phyloP scores from a whole-genome alignment of 176 grass and related monocot genomes.

The Chloris gayana region DNA sequence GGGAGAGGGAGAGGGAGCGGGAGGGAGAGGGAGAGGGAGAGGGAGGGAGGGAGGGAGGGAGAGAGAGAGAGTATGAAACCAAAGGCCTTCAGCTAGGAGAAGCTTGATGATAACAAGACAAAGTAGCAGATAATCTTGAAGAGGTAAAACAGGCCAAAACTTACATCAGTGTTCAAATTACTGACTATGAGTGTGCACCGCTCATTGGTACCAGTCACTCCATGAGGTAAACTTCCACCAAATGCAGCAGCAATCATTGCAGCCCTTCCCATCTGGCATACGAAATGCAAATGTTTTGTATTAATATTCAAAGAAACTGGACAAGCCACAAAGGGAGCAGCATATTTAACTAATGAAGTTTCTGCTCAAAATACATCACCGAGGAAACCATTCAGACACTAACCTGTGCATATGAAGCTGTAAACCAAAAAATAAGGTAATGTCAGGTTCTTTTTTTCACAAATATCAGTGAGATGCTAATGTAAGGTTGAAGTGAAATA shows the following conservation, averaged over 20 bases:
- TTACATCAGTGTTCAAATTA: conserved; percentile 96
- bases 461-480: conserved; percentile 8
- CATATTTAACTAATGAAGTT: conserved; percentile 18
- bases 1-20: too few species aligned
- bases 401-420: conserved; percentile 72
- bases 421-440: neutral
- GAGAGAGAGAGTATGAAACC: too few species aligned
- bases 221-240: conserved; percentile 68
- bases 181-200: conserved; percentile 88
- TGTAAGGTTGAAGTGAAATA: conserved; percentile 25
- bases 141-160: conserved; percentile 39
- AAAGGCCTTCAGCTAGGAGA: too few species aligned
- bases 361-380: neutral
- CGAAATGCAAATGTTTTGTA: conserved; percentile 37
- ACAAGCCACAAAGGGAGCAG: conserved; percentile 11
- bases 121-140: too few species aligned
- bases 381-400: conserved; percentile 21
- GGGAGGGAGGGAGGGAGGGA: too few species aligned
- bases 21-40: too few species aligned
- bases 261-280: conserved; percentile 71
- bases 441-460: neutral
- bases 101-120: neutral
- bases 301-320: conserved; percentile 7
- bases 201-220: conserved; percentile 75
- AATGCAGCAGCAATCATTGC: conserved; percentile 78